Conservation (phyloP, 352 stramenopile genomes). For the Saprolegnia parasitica region DNA sequence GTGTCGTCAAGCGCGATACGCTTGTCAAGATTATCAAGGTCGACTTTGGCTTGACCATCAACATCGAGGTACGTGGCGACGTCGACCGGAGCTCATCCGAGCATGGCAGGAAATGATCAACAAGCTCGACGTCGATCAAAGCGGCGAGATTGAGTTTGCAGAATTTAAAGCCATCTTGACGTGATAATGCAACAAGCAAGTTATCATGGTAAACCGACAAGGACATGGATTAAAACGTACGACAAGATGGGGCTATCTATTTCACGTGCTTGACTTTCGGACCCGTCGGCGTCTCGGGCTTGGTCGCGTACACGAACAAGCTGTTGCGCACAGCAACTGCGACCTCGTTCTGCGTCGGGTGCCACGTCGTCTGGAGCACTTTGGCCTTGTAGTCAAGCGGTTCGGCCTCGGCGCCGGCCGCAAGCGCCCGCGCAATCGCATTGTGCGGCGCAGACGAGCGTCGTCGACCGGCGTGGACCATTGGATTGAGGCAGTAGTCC, state of each 20-base stretch:
- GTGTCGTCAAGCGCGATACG: conserved; percentile 86
- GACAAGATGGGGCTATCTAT: not conserved
- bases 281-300: conserved; percentile 4
- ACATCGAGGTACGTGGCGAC: conserved; percentile 77
- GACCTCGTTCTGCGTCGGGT: conserved; percentile 73
- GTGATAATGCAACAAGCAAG: conserved; percentile 31
- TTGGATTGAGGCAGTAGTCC: conserved; percentile 62
- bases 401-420: conserved; percentile 39
- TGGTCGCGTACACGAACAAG: conserved; percentile 65
- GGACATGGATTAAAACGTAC: not conserved
- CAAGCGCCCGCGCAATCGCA: conserved; percentile 27
- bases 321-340: conserved; percentile 79
- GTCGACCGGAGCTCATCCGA: not conserved
- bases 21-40: conserved; percentile 95
- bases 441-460: conserved; percentile 34
- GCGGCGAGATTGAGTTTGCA: conserved; percentile 94
- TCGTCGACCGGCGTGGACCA: conserved; percentile 43
- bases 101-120: conserved; percentile 88
- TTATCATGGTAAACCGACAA: not conserved
- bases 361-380: conserved; percentile 82
- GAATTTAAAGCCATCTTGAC: conserved; percentile 92
- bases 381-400: conserved; percentile 79
- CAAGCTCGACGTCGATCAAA: conserved; percentile 93
- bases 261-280: conserved; percentile 6
- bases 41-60: conserved; percentile 94